Percentiles rank a stretch among this genome's conserved stretches.
Conservation (phyloP, 2,329 filamentous ascomycete genomes). For the Lecanicillium sp. region DNA sequence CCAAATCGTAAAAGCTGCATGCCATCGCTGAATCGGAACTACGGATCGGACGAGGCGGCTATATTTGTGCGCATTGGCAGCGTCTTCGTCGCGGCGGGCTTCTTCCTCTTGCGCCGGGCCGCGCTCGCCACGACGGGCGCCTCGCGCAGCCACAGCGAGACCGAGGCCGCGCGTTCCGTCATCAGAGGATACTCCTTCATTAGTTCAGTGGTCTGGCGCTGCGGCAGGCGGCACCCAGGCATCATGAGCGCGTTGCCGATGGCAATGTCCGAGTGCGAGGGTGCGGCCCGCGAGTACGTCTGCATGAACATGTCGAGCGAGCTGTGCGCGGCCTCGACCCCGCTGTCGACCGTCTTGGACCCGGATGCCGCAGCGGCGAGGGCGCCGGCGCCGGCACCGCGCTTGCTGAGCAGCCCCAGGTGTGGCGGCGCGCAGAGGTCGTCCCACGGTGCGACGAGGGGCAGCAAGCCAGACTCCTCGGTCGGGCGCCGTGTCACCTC, state of each 20-base stretch:
- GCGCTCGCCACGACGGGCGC: not conserved
- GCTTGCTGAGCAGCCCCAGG: conserved; percentile 18
- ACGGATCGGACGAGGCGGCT: no score
- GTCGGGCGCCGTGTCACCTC: conserved; percentile 62
- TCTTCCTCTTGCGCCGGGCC: not conserved
- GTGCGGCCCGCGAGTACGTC: not conserved
- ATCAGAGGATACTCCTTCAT: not conserved
- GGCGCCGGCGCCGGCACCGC: not conserved
- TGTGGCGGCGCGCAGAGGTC: conserved; percentile 24
- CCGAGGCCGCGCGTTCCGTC: not conserved
- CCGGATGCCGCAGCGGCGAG: not conserved
- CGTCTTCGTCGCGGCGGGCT: not conserved
- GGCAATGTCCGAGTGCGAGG: not conserved
- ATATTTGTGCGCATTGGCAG: not conserved
- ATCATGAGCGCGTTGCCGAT: not conserved
- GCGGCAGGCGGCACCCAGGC: not conserved
- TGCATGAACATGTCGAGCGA: no score
- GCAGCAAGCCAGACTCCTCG: conserved; percentile 54
- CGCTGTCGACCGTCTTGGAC: not conserved
- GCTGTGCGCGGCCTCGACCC: no score
- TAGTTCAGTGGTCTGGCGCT: no score
- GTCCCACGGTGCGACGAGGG: conserved; percentile 62
- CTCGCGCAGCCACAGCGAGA: conserved; percentile 1
- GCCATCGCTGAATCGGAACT: no score
- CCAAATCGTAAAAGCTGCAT: no score